Base-by-base conservation (phyloP, 495 filamentous ascomycete species). In the Penicillium cosmopolitanum region DNA sequence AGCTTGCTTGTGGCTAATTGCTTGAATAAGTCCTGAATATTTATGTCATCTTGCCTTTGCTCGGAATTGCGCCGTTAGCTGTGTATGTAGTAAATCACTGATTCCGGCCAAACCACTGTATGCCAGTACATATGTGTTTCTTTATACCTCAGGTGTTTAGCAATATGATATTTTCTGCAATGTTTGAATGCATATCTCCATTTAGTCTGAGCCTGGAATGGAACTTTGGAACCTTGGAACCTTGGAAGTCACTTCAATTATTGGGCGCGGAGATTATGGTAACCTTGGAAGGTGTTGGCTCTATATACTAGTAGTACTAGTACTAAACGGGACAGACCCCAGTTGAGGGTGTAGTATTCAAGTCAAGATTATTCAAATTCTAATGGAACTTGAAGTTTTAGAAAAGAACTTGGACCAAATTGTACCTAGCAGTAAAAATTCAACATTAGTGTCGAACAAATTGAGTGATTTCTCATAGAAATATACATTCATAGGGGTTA, bases 81-180 rank as follows among this genome's bases (percentile, higher is more conserved):
- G 36, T 60, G 57, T 61, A 51, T 50, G 8, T 61, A 61, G 58
- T 34, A 44, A 43, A 61, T 34, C n/a, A 21, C 31, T 43, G 23
- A 51, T 18, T 50, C 18, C 28, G 16, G 33, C 46, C 46, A n/a
- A 48, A 31, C 5, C 18, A 31, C 16, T 51, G n/a, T 55, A 44
- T 51, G 36, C 21, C 53, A 56, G 58, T 56, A 55, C 46, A 61
- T 61, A 61, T 16, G 43, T 53, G 19, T 48, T 48, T 28, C 46
- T 48, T 48, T 28, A 48, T 28, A 48, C 46, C 46, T 48, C 19
- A 11, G 46, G 11, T 48, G 42, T 28, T 48, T 48, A 23, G 46
- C 46, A 48, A 48, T 31, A 48, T 48, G 46, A 25, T 19, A 48
- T 28, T 48, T 23, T 28, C 19, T 28, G 21, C 23, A 9, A 48